Evolutionary conservation across 148 eudicot species (phyloP).

Genomic region (Amaranthus palmeri): DNA sequence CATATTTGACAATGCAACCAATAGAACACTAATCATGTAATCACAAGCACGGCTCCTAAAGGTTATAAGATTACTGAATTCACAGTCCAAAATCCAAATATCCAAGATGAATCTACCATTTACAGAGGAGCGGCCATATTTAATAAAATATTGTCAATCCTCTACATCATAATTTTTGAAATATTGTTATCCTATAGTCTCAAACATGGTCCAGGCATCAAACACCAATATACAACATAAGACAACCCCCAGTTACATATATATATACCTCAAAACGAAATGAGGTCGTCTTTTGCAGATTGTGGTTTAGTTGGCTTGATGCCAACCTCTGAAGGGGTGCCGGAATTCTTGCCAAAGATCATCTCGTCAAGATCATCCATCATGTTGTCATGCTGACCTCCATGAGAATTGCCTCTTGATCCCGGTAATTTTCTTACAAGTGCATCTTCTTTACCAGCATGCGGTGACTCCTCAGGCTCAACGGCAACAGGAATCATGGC

Average conservation of each 20-base stretch:
- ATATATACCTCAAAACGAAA: constrained; percentile 37
- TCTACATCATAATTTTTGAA: background rate
- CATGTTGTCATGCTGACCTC: constrained; percentile 69
- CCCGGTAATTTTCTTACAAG: constrained; percentile 55
- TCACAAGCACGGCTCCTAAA: constrained; percentile 7
- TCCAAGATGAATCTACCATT: constrained; percentile 4
- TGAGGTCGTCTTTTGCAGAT: constrained; percentile 72
- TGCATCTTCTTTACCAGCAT: constrained; percentile 57
- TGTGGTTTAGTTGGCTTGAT: constrained; percentile 46
- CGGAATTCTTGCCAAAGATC: constrained; percentile 80
- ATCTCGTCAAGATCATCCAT: constrained; percentile 96
- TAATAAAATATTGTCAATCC: constrained; percentile 7
- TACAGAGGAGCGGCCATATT: constrained; percentile 9
- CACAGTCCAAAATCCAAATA: constrained; percentile 11
- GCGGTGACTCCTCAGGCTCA: constrained; percentile 89
- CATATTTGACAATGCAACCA: too few relatives aligned
- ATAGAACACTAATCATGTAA: background rate
- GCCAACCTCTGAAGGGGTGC: constrained; percentile 45
- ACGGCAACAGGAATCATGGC: constrained; percentile 92
- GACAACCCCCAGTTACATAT: constrained; percentile 3
- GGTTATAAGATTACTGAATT: constrained; percentile 1
- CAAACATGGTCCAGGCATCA: constrained; percentile 13
- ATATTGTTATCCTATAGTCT: constrained; percentile 17
- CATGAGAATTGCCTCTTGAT: constrained; percentile 40
- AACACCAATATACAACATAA: constrained; percentile 19